Conservation (phyloP, 371 early-diverging fungal species). For the Apophysomyces variabilis region DNA sequence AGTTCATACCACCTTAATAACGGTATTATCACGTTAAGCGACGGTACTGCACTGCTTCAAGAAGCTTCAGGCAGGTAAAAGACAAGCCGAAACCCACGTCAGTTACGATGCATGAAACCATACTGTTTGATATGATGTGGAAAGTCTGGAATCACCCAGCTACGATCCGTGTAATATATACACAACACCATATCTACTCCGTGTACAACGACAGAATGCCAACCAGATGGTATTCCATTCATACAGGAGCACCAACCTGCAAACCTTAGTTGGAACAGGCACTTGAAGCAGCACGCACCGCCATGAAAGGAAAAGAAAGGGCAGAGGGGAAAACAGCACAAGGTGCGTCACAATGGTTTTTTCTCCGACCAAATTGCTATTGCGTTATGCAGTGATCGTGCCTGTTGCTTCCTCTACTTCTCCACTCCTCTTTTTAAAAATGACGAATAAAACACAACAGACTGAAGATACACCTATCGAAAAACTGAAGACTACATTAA, state of each 20-base stretch:
- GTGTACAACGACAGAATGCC: not conserved
- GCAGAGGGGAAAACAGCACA: not conserved
- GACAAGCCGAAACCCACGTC: not conserved
- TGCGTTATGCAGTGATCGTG: too few species aligned
- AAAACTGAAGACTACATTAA: too few species aligned
- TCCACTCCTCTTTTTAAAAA: too few species aligned
- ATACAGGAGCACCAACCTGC: not conserved
- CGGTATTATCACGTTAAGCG: too few species aligned
- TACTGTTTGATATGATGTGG: not conserved
- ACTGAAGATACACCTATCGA: too few species aligned
- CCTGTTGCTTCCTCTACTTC: too few species aligned
- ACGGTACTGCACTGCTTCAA: not conserved
- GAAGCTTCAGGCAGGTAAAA: not conserved
- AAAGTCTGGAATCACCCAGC: not conserved
- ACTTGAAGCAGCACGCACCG: not conserved
- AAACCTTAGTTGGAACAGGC: not conserved
- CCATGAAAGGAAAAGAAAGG: not conserved
- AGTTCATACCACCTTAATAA: too few species aligned
- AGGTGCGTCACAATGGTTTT: too few species aligned
- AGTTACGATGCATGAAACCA: not conserved
- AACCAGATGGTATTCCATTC: not conserved
- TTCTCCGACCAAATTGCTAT: too few species aligned
- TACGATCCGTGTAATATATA: not conserved
- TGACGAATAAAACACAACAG: too few species aligned
- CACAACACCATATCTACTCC: not conserved